A percentile compares a stretch with the other conserved stretches of the same genome.
These are phyloP conservation scores for Monosporascus sp. DNA, from an alignment of 2,329 filamentous ascomycete species.

Conservation along the genomic window DNA sequence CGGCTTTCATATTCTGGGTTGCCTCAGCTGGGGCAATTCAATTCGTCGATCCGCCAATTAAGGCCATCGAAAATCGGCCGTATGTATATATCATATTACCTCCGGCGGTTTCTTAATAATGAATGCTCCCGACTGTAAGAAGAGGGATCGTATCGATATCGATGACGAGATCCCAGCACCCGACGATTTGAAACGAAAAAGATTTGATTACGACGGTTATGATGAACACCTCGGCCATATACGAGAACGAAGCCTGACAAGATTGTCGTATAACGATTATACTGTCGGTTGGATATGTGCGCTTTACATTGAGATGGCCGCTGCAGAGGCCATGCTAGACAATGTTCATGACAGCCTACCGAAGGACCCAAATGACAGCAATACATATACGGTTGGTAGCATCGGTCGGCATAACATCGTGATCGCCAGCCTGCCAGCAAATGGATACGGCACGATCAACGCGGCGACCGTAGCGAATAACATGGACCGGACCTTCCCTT, in stretches of 20 bases:
- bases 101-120: neutral
- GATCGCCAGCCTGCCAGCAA: constrained; percentile 11
- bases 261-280: constrained; percentile 10
- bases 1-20: no score
- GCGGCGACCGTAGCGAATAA: constrained; percentile 12
- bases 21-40: no score
- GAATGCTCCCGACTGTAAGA: neutral
- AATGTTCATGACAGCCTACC: constrained; percentile 12
- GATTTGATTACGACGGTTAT: neutral
- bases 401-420: constrained; percentile 12
- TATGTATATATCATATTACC: no score
- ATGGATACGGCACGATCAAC: constrained; percentile 9
- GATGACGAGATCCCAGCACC: neutral
- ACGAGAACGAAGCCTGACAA: neutral
- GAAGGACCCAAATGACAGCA: constrained; percentile 7
- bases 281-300: constrained; percentile 28
- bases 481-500: constrained; percentile 12
- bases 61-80: no score
- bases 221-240: neutral
- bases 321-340: constrained; percentile 25
- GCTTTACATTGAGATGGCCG: constrained; percentile 15
- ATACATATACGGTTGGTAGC: constrained; percentile 16
- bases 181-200: neutral
- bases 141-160: neutral
- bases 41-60: no score